Evolutionary conservation across 139 green algal species (phyloP), one percentile per base, ranked within the genome.

Genomic region (Choricystis sp.): DNA sequence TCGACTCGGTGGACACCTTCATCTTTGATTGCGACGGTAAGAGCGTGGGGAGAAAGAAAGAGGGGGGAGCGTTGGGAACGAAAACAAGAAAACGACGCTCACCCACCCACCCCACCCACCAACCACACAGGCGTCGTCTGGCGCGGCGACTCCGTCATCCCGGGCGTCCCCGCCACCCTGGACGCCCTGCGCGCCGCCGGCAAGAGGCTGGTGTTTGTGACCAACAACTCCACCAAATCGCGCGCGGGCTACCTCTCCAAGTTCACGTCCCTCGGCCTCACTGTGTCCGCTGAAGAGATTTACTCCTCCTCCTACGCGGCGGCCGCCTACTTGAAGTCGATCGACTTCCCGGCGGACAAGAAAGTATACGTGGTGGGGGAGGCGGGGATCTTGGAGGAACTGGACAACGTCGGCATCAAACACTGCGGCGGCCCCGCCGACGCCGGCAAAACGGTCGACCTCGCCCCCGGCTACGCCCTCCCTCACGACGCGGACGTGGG

Each of bases 1-100:
- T 99, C 20, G 78, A 94, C 49, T 89, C 81, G 52, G 85, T 93
- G 26, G 74, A 98, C 64, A 93, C 81, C 73, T 99, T 99, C 77
- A 97, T 99, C 64, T 98, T 99, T 66, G 93, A 99, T 76, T 99
- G 93, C 75, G 93, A 99, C 74, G 93, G 89, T 94, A 64, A n/a
- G n/a, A n/a, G n/a, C n/a, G n/a, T n/a, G n/a, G n/a, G n/a, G n/a
- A n/a, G n/a, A n/a, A n/a, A n/a, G n/a, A n/a, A n/a, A n/a, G n/a
- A 67, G 78, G 30, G 4, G 3, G 3, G 28, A 52, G 40, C 40
- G 40, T 16, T 9, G 40, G 16, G 40, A 52, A 16, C 40, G 28
- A 30, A 3, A 2, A n/a, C 31, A 14, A 31, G 30, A 4, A 65
- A 23, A 63, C 19, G 59, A 19, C 29, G 9, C 40, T 52, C 40